A percentile compares a stretch with the other conserved stretches of the same genome.
phyloP scores from a whole-genome alignment of 306 rosid genomes.

The Gastrolobium bilobum region DNA sequence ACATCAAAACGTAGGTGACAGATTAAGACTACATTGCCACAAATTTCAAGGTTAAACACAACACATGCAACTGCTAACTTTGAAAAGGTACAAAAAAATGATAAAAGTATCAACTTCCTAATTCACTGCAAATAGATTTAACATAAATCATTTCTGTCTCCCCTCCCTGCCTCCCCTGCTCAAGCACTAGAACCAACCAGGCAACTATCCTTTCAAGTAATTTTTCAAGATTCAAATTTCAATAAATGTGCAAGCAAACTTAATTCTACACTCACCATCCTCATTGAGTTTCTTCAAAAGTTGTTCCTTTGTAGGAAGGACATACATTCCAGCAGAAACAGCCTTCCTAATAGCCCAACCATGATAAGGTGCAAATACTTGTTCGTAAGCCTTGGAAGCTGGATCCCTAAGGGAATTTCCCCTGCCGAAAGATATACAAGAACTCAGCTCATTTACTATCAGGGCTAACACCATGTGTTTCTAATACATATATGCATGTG shows the following conservation, averaged over 20 bases:
- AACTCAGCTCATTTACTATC: conserved; percentile 42
- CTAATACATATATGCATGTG: conserved; percentile 16
- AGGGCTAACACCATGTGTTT: not conserved
- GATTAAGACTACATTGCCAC: not conserved
- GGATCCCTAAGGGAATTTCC: conserved; percentile 84
- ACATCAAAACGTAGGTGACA: conserved; percentile 23
- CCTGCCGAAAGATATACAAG: conserved; percentile 57
- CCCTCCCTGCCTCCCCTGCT: not conserved
- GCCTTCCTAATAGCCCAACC: conserved; percentile 93
- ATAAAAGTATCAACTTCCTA: not conserved
- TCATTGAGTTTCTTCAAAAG: conserved; percentile 79
- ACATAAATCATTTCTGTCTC: conserved; percentile 12
- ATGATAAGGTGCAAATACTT: conserved; percentile 87
- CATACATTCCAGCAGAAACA: conserved; percentile 93
- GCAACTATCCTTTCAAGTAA: not conserved
- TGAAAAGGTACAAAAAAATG: not conserved
- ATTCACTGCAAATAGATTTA: conserved; percentile 8
- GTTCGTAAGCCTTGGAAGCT: conserved; percentile 89
- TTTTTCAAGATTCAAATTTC: conserved; percentile 30
- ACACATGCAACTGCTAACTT: conserved; percentile 28
- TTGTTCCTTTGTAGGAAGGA: conserved; percentile 80
- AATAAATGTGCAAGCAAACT: conserved; percentile 36
- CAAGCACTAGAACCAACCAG: conserved; percentile 3
- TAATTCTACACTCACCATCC: conserved; percentile 71
- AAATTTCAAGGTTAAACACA: conserved; percentile 1